Evolutionary conservation across 2,329 filamentous ascomycete genomes (phyloP).

Genomic region (Lachnellula willkommii): DNA sequence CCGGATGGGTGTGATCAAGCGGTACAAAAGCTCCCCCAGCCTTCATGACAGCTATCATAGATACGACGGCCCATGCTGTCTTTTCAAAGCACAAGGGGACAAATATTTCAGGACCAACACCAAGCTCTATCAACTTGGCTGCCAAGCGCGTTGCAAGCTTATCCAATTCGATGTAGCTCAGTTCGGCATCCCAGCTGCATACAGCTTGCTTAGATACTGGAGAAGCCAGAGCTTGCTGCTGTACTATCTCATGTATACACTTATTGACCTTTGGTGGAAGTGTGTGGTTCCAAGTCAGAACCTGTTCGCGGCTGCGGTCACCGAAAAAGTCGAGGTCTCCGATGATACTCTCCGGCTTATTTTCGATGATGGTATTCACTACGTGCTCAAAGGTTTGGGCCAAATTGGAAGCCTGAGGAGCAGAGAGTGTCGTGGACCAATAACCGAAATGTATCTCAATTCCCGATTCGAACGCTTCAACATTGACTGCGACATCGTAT

Average conservation of each 20-base stretch:
- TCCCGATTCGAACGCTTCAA: conserved; percentile 33
- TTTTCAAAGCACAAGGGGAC: conserved; percentile 29
- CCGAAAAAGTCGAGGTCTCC: conserved; percentile 4
- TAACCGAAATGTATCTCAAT: conserved; percentile 37
- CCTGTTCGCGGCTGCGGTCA: not conserved
- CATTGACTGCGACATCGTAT: conserved; percentile 37
- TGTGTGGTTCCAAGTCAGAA: conserved; percentile 16
- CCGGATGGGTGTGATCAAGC: conserved; percentile 28
- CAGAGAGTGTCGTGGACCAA: conserved; percentile 8
- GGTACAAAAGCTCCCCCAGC: conserved; percentile 28
- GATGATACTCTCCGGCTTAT: conserved; percentile 1
- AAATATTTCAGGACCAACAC: conserved; percentile 13
- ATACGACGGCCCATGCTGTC: conserved; percentile 22
- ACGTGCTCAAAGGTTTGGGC: conserved; percentile 7
- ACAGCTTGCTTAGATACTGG: conserved; percentile 19
- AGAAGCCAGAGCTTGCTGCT: not conserved
- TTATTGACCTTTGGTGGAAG: conserved; percentile 3
- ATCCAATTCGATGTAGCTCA: conserved; percentile 23
- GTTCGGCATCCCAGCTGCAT: conserved; percentile 20
- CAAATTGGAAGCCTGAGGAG: conserved; percentile 3
- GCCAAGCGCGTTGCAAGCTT: conserved; percentile 16
- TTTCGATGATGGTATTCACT: conserved; percentile 2
- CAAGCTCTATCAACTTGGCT: conserved; percentile 9
- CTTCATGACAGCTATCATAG: conserved; percentile 25
- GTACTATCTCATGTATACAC: conserved; percentile 22